Conservation (phyloP, 176 grass and related monocot species). For the Carex parvula region DNA sequence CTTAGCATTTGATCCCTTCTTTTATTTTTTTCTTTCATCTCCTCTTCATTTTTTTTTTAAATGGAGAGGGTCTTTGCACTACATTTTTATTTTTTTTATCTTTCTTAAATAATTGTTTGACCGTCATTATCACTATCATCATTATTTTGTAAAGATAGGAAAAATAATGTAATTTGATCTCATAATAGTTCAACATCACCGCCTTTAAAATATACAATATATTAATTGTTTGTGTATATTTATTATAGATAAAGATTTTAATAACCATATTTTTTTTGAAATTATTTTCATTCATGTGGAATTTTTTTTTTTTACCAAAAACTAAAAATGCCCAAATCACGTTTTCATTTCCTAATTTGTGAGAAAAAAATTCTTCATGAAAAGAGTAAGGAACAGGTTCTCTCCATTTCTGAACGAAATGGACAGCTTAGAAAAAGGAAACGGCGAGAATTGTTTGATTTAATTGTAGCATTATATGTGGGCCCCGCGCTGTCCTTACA, state of each 20-base stretch:
- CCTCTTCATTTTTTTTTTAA: neutral
- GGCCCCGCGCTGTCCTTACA: conserved; percentile 4
- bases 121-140: neutral
- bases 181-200: neutral
- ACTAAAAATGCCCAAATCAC: neutral
- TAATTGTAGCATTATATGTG: neutral
- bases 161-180: neutral
- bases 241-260: neutral
- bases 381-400: neutral
- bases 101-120: neutral
- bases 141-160: neutral
- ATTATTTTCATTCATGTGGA: neutral
- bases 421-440: neutral
- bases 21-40: neutral
- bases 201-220: neutral
- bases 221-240: too few relatives aligned
- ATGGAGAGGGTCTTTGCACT: neutral
- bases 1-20: neutral
- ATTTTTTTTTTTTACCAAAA: neutral
- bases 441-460: conserved; percentile 8
- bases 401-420: neutral
- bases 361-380: neutral
- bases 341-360: neutral
- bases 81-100: neutral
- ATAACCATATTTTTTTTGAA: neutral